Evolutionary conservation across 805 yeast genomes (phyloP).

Genomic region (Sugiyamaella qingdaonensis): DNA sequence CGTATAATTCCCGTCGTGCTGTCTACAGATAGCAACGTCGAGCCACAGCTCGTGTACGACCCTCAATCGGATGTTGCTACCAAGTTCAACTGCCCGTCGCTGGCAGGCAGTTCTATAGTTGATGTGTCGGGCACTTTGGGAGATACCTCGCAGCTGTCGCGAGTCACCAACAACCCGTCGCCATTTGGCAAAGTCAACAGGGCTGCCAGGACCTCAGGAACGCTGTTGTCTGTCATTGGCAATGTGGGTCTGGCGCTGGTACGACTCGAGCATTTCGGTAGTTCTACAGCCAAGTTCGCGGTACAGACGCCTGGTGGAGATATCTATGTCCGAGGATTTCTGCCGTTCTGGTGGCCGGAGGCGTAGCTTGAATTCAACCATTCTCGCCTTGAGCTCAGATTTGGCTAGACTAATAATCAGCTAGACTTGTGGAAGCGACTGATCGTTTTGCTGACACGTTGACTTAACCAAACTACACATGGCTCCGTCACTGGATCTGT

Average conservation of each 20-base stretch:
- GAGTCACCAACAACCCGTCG: conserved; percentile 12
- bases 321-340: conserved; percentile 47
- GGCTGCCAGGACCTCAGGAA: conserved; percentile 52
- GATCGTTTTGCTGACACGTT: no score
- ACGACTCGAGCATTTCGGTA: conserved; percentile 42
- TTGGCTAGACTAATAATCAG: not conserved
- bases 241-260: conserved; percentile 66
- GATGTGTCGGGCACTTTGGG: conserved; percentile 9
- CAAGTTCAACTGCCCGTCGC: conserved; percentile 7
- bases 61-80: conserved; percentile 9
- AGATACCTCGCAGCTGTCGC: conserved; percentile 4
- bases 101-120: conserved; percentile 18
- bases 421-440: no score
- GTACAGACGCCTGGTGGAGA: conserved; percentile 24
- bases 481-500: no score
- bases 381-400: not conserved
- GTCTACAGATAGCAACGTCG: conserved; percentile 11
- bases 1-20: conserved; percentile 68
- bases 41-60: conserved; percentile 15
- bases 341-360: conserved; percentile 76
- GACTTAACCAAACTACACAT: no score
- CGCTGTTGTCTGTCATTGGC: conserved; percentile 51
- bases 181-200: conserved; percentile 16
- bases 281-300: conserved; percentile 33
- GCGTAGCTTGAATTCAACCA: not conserved